Conservation (phyloP, 805 yeast species). For the Zygoascus biomembranicola region DNA sequence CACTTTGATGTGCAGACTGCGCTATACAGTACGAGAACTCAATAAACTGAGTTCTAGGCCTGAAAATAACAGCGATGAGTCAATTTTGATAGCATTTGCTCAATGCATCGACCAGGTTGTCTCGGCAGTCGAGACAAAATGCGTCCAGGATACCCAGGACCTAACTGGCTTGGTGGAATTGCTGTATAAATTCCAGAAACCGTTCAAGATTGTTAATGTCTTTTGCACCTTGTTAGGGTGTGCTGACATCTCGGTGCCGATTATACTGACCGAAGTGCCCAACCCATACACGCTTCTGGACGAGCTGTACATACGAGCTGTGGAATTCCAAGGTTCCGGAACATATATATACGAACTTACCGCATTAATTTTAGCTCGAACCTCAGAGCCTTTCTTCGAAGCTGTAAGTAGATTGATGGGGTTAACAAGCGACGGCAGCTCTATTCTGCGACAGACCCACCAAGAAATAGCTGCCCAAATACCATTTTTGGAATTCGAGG, state of each 20-base stretch:
- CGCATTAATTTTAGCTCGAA: slow-evolving; percentile 5
- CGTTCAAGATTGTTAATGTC: slow-evolving; percentile 1
- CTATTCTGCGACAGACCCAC: slow-evolving; percentile 4
- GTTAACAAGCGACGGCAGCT: not conserved
- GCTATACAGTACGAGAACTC: slow-evolving; percentile 4
- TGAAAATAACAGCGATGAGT: not conserved
- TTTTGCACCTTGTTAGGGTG: slow-evolving; percentile 12
- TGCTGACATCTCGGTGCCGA: slow-evolving; percentile 7
- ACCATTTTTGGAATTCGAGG: slow-evolving; percentile 5
- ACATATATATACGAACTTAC: slow-evolving; percentile 2
- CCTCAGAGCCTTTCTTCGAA: slow-evolving; percentile 9
- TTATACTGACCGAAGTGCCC: slow-evolving; percentile 5
- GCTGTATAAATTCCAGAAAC: not conserved
- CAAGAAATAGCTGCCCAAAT: not conserved
- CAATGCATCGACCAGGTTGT: slow-evolving; percentile 9
- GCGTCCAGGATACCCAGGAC: not conserved
- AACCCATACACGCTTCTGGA: slow-evolving; percentile 6
- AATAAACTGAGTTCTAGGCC: not conserved
- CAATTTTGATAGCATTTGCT: slow-evolving; percentile 10
- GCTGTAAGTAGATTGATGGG: slow-evolving; percentile 9
- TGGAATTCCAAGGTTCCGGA: slow-evolving; percentile 10
- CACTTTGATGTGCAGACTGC: slow-evolving; percentile 7
- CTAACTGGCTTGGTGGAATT: not conserved
- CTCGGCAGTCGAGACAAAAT: not conserved
- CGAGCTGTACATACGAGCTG: slow-evolving; percentile 7